Evolutionary conservation across 352 stramenopile species (phyloP), one percentile per base, ranked within the genome.

Genomic region (Globisporangium echinulatum): DNA sequence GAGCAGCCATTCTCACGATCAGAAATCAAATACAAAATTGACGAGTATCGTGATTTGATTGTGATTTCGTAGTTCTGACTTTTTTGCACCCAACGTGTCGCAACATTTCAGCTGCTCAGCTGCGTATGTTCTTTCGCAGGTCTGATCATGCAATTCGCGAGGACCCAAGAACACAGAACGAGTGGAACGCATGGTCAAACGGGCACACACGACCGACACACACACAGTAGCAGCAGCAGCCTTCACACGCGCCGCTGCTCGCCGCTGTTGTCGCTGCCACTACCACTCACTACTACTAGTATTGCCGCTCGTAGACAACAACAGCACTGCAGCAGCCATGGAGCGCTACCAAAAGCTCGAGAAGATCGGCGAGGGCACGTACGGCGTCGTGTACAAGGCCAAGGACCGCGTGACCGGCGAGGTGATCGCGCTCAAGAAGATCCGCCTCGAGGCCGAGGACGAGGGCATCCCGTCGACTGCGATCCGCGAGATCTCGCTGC

Each of bases 401-500:
- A 33, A 33, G 25, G 25, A 33, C 25, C 25, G 25, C 25, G 25
- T 33, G 25, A 33, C 25, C 25, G 25, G 25, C 25, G 25, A 33
- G 25, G 25, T 33, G 25, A 33, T 33, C 25, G 25, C 25, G 2
- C 25, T 33, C 25, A 33, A 33, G 2, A 94, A 96, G 69, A 85
- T 82, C 6, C 88, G 96, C 59, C 95, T 94, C 53, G 88, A 96
- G 59, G 86, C 83, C 38, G 94, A 94, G 62, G 94, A 93, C 69
- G 85, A 96, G 67, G 86, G 92, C 36, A 82, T 96, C 54, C 70
- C 94, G 36, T 95, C 88, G 37, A 96, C 87, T 49, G 87, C 86
- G 0, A 67, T 96, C 47, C 85, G 88, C n/a, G 88, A 96, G 71
- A 96, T 99, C 68, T 98, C 94, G 66, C 83, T 99, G 50, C 82